Evolutionary conservation across 768 basidiomycete genomes (phyloP), one percentile per base, ranked within the genome.

Genomic region (Leucogyrophana mollusca): DNA sequence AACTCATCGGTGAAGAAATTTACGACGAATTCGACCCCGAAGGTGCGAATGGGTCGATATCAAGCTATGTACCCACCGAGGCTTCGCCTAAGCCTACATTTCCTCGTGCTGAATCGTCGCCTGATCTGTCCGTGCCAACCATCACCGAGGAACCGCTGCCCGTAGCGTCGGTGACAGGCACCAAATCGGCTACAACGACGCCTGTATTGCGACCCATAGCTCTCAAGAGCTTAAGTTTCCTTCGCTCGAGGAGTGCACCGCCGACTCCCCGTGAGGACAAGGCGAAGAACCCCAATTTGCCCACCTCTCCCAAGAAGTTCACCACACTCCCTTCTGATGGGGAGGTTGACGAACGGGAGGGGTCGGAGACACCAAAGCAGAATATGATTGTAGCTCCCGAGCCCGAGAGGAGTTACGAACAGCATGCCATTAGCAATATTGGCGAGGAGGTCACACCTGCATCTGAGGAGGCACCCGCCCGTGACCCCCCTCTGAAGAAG

Each of bases 1-100:
- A 94, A 60, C 74, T 94, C 9, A 94, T 94, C 45, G 92, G 92
- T 11, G 90, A 94, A 67, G 92, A 94, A 57, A 93, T 94, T 43
- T 90, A 89, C 50, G 90, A 94, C 58, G 92, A 94, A 67, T 93
- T 90, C 60, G 91, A 93, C 58, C 76, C 78, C 9, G 80, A 89
- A 63, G 89, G 87, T 34, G 79, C 79, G n/a, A 78, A 73, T 51
- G 79, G 77, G 74, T 58, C 79, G 60, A 57, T 73, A 51, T 73
- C 67, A 17, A 69, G 58, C 44, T 78, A 65, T 58, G 69, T 68
- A 50, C 65, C 66, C 22, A 61, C 64, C 24, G 61, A 62, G 40
- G 32, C 30, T 22, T 39, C 50, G 53, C 50, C 59, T 48, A 70
- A 13, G 64, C 66, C 32, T 55, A 65, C 36, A 32, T 46, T 2